A percentile compares a stretch with the other conserved stretches of the same genome.
These are phyloP conservation scores for Keithomyces neogunnii DNA, from an alignment of 2,329 filamentous ascomycete species.

Conservation along the genomic window DNA sequence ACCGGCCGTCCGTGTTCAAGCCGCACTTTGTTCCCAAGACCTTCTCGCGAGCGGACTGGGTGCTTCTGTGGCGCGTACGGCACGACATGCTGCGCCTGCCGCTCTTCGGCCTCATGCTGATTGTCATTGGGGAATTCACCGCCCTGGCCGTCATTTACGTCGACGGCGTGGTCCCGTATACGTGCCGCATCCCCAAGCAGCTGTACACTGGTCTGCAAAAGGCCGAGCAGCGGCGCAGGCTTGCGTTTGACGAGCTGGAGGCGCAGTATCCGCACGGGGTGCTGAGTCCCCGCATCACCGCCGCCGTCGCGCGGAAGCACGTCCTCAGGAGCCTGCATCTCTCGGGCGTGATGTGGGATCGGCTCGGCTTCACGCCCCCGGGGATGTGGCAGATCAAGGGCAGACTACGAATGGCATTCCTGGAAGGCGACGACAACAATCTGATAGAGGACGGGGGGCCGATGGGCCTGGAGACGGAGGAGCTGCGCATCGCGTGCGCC, in stretches of 20 bases:
- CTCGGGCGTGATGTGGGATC: conserved; percentile 40
- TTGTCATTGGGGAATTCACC: conserved; percentile 79
- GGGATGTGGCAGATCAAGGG: conserved; percentile 47
- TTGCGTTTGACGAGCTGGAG: conserved; percentile 37
- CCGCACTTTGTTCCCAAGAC: conserved; percentile 24
- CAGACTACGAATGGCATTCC: conserved; percentile 46
- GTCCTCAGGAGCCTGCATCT: conserved; percentile 36
- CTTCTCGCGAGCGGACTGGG: conserved; percentile 57
- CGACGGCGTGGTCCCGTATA: conserved; percentile 63
- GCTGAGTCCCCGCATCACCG: conserved; percentile 22
- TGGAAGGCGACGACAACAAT: conserved; percentile 63
- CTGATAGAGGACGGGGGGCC: conserved; percentile 54
- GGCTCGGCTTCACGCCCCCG: conserved; percentile 37
- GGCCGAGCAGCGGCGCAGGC: conserved; percentile 42
- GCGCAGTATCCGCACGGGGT: conserved; percentile 25
- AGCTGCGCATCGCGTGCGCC: conserved; percentile 61
- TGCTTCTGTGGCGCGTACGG: conserved; percentile 58
- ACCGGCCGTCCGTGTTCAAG: conserved; percentile 33
- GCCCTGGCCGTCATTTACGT: conserved; percentile 69
- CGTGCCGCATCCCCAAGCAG: conserved; percentile 77
- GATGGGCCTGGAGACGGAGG: conserved; percentile 47
- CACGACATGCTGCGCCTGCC: conserved; percentile 73
- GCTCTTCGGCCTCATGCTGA: conserved; percentile 64
- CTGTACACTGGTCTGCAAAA: conserved; percentile 47
- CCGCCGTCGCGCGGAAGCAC: conserved; percentile 24